Conservation (phyloP, 2,329 filamentous ascomycete genomes). For the Claviceps pazoutovae region DNA sequence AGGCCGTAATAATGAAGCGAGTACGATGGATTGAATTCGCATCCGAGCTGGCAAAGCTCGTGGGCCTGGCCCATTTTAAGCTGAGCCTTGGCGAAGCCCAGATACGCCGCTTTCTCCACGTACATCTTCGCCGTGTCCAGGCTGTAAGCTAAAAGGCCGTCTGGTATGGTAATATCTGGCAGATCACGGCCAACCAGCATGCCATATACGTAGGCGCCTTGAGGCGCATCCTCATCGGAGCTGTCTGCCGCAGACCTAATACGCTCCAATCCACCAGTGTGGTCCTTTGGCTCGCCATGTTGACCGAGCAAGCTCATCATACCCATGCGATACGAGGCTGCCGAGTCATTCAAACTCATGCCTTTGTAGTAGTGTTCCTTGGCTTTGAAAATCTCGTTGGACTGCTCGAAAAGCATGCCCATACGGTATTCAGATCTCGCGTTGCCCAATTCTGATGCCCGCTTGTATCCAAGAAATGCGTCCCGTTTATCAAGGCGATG, state of each 20-base stretch:
- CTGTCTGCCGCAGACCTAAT: constrained; percentile 72
- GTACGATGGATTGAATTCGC: constrained; percentile 84
- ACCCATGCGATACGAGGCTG: constrained; percentile 71
- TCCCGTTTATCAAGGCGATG: constrained; percentile 86
- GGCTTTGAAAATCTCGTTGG: constrained; percentile 82
- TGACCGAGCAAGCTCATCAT: constrained; percentile 97
- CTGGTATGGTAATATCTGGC: constrained; percentile 75
- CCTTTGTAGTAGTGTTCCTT: constrained; percentile 82
- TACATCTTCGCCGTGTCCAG: constrained; percentile 65
- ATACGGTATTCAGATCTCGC: constrained; percentile 88
- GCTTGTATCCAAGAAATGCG: constrained; percentile 74
- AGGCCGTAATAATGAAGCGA: constrained; percentile 94
- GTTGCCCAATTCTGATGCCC: constrained; percentile 76
- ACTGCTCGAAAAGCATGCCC: constrained; percentile 95
- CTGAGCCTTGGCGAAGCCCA: constrained; percentile 92
- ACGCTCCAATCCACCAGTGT: constrained; percentile 60
- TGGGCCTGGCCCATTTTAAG: constrained; percentile 95
- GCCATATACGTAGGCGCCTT: constrained; percentile 88
- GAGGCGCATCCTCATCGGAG: constrained; percentile 90
- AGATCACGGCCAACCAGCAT: constrained; percentile 87
- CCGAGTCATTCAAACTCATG: constrained; percentile 69
- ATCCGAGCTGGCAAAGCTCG: constrained; percentile 84
- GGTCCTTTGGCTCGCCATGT: constrained; percentile 79
- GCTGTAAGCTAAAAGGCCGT: constrained; percentile 54
- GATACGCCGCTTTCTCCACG: constrained; percentile 90